Evolutionary conservation across 2,329 filamentous ascomycete species (phyloP).

Genomic region (Xylariaceae sp.): DNA sequence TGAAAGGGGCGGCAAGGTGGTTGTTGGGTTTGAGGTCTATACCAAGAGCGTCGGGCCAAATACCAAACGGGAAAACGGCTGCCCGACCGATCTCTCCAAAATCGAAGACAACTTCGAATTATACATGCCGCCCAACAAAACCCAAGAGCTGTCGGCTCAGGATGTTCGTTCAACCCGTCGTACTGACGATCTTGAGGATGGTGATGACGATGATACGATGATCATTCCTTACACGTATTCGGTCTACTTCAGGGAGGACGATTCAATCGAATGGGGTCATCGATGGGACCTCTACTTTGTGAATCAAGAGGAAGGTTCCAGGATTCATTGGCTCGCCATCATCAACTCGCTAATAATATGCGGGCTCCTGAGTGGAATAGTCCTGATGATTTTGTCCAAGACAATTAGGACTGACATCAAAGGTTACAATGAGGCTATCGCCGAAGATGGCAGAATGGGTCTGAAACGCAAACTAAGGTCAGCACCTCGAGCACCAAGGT

Average conservation of each 20-base stretch:
- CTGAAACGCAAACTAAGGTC: constrained; percentile 44
- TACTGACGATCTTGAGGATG: constrained; percentile 48
- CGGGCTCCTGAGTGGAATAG: constrained; percentile 70
- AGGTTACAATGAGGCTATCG: constrained; percentile 59
- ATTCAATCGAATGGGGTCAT: constrained; percentile 73
- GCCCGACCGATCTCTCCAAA: constrained; percentile 62
- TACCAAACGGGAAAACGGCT: constrained; percentile 59
- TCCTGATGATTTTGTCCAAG: constrained; percentile 74
- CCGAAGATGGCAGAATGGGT: constrained; percentile 63
- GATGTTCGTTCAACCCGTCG: constrained; percentile 58
- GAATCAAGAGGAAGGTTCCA: constrained; percentile 76
- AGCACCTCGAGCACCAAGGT: constrained; percentile 37
- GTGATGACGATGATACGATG: constrained; percentile 61
- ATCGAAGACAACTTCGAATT: constrained; percentile 65
- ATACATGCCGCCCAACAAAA: constrained; percentile 59
- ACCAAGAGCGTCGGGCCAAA: constrained; percentile 71
- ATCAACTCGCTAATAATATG: constrained; percentile 83
- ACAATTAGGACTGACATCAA: constrained; percentile 78
- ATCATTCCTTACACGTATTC: constrained; percentile 84
- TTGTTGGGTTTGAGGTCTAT: constrained; percentile 88
- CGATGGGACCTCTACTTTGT: constrained; percentile 90
- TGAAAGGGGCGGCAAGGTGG: constrained; percentile 67
- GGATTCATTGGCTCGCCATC: constrained; percentile 85
- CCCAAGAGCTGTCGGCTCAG: constrained; percentile 40
- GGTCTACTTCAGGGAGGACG: constrained; percentile 83